Conservation (phyloP, 768 basidiomycete species). For the Lentinula sp. region DNA sequence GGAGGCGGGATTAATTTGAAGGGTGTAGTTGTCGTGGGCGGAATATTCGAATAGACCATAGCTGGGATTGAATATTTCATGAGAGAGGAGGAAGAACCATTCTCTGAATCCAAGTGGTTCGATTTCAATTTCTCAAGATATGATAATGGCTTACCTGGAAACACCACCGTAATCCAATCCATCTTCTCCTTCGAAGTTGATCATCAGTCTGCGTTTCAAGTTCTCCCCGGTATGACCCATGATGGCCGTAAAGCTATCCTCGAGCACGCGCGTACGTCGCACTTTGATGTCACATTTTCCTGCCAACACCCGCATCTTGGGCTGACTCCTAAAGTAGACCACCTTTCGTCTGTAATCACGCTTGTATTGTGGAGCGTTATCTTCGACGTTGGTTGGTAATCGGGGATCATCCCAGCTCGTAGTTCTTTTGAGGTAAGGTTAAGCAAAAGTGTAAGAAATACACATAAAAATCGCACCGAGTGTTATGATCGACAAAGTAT, state of each 20-base stretch:
- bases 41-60: constrained; percentile 84
- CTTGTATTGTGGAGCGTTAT: constrained; percentile 93
- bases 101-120: constrained; percentile 39
- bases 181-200: constrained; percentile 76
- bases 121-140: background rate
- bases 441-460: background rate
- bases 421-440: constrained; percentile 26
- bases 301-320: constrained; percentile 68
- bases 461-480: constrained; percentile 28
- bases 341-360: constrained; percentile 89
- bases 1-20: constrained; percentile 75
- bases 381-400: constrained; percentile 74
- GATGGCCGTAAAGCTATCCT: constrained; percentile 80
- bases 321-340: constrained; percentile 89
- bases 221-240: constrained; percentile 76
- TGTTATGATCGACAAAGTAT: constrained; percentile 93
- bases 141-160: constrained; percentile 42
- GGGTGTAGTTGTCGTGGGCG: constrained; percentile 72
- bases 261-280: constrained; percentile 72
- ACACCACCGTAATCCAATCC: constrained; percentile 77
- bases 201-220: constrained; percentile 63
- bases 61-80: constrained; percentile 78
- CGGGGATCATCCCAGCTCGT: constrained; percentile 95
- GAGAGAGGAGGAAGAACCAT: constrained; percentile 83
- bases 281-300: constrained; percentile 89